Conservation (phyloP, 2,329 filamentous ascomycete species). For the Scedosporium boydii region DNA sequence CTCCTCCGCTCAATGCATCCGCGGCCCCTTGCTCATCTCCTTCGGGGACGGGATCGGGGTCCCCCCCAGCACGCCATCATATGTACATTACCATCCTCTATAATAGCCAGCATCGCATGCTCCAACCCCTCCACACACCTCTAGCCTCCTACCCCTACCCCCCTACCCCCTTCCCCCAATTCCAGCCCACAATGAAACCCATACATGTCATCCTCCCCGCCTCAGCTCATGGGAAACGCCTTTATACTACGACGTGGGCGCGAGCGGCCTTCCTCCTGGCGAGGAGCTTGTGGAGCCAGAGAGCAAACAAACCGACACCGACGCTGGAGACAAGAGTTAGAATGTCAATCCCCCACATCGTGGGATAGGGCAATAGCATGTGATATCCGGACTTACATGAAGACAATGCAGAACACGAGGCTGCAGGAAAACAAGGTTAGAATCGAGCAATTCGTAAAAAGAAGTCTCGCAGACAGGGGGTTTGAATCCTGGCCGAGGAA, state of each 20-base stretch:
- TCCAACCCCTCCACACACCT: not conserved
- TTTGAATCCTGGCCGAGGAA: not conserved
- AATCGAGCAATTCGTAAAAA: not conserved
- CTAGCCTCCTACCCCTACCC: not conserved
- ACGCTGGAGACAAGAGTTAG: not conserved
- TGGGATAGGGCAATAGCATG: not conserved
- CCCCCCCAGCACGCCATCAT: not conserved
- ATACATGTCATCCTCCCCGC: not conserved
- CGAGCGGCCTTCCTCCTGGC: conserved; percentile 2
- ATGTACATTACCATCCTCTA: not conserved
- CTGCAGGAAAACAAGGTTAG: not conserved
- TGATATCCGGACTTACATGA: conserved; percentile 3
- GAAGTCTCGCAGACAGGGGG: not conserved
- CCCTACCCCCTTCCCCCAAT: not conserved
- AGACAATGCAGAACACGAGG: conserved; percentile 6
- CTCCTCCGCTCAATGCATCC: not conserved
- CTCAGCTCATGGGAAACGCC: not conserved
- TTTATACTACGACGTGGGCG: not conserved
- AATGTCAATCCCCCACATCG: no score
- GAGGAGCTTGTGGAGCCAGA: conserved; percentile 2
- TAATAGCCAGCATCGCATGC: not conserved
- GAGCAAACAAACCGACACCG: not conserved
- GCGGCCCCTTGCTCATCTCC: not conserved
- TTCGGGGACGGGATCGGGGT: not conserved
- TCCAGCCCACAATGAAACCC: not conserved